Conservation (phyloP, 1,139 yeast species). For the Lodderomyces metapsilosis region DNA sequence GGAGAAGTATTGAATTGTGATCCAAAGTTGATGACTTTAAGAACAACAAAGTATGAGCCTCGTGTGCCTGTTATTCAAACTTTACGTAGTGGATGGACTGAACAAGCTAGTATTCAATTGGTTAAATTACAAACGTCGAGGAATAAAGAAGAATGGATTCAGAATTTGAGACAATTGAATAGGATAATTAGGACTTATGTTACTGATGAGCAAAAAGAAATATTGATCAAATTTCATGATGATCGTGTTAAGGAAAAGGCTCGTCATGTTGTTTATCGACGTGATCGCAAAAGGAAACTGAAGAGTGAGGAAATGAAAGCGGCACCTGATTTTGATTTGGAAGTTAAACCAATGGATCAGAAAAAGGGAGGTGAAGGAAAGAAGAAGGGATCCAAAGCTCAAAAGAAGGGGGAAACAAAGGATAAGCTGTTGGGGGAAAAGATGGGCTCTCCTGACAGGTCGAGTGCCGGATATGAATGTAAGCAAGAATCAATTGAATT, state of each 20-base stretch:
- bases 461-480: no score
- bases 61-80: conserved; percentile 24
- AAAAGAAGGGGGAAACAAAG: background rate
- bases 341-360: background rate
- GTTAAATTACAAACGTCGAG: conserved; percentile 30
- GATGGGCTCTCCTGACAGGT: no score
- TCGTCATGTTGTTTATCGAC: background rate
- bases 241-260: background rate
- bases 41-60: conserved; percentile 18
- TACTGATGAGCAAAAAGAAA: conserved; percentile 1
- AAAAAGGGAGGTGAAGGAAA: background rate
- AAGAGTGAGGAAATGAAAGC: background rate
- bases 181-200: background rate
- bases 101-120: conserved; percentile 21
- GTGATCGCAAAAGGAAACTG: background rate
- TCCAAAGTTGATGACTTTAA: conserved; percentile 11
- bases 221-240: background rate
- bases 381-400: background rate
- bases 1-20: conserved; percentile 20
- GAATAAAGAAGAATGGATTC: conserved; percentile 10
- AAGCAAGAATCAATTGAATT: no score
- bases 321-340: conserved; percentile 2
- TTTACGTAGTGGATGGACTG: conserved; percentile 22
- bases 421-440: no score
- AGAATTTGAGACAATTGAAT: conserved; percentile 6